Evolutionary conservation across 106 monocot species (phyloP), one percentile per base, ranked within the genome.

Genomic region (Acanthochlamys bracteata): DNA sequence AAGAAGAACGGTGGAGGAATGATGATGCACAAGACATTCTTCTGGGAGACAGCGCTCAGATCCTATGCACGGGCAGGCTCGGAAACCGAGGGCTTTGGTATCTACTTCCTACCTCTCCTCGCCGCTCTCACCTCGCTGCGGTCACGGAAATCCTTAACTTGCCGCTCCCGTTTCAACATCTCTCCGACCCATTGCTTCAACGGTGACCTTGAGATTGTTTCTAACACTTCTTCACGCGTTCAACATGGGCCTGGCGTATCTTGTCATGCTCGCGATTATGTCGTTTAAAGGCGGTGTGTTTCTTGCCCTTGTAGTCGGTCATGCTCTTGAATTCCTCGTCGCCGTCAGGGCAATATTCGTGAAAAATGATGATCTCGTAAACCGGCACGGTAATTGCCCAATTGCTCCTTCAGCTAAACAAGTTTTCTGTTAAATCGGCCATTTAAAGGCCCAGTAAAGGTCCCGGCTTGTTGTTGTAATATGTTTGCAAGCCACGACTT

Each of bases 221-320:
- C 63, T 64, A 26, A 69, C 85, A 0, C 65, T 21, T 2, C 11
- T 75, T 23, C 72, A 68, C 45, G 25, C 54, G 0, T 19, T 74
- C 17, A 59, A 66, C 55, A 76, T 79, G 42, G 82, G 76, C 0
- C 53, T 86, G 19, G 67, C 66, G 3, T 86, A 82, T 65, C 57
- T 82, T 12, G 73, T 82, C 27, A 86, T 86, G 86, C 78, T 81
- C 14, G 78, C 78, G 13, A 75, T 75, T 57, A 86, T 86, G 86
- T 82, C 86, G 20, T 86, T 82, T 70, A 86, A 86, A 58, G 82
- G 27, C 22, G 86, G 82, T 16, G 75, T 86, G 57, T 67, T 86
- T 40, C 39, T 80, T 8, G 79, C 67, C 16, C 66, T 73, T 2
- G 46, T 79, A 56, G 33, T 53, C 40, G 79, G 75, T 17, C 79